Base-by-base conservation (phyloP, 345 rosid species). In the Hibiscus trionum region DNA sequence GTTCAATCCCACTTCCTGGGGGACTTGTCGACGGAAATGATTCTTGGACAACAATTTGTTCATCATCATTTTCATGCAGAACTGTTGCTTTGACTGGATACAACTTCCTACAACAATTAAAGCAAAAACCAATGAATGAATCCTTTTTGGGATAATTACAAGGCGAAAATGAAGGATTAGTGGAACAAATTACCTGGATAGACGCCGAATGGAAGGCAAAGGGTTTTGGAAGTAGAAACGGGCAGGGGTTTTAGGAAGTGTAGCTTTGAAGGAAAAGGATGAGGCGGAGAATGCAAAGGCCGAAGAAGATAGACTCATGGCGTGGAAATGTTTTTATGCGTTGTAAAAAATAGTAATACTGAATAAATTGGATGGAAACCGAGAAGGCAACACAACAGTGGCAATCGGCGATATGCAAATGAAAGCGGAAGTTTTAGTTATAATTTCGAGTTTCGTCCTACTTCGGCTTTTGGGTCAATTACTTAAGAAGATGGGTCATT, bases 1-100 rank as follows among this genome's bases (percentile, higher is more conserved):
- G 77, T 76, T 72, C 75, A 35, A 69, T 61, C 60, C 61, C 78
- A 8, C 64, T 65, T 6, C 64, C 78, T 35, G 82, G 78, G 44
- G 82, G 73, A 64, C 74, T 76, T 17, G 81, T 85, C 0, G 95
- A 75, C 71, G n/a, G 77, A 77, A 89, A 88, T 5, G 92, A 81
- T 56, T 90, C 90, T 73, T 91, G 92, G 9, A 87, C 86, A 2
- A 64, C 87, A 29, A 95, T 88, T 76, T 86, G 80, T 80, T 88
- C 83, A 79, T 88, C 85, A 57, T 94, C 96, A n/a, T 85, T 74
- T 47, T 91, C 93, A 77, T 85, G 85, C 78, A 91, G 72, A 72
- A 87, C 73, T 8, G 91, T 76, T 3, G 91, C 96, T 76, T 75
- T 82, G n/a, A 90, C 83, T 46, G 69, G 78, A 77, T 31, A 74